Conservation (phyloP, 768 basidiomycete species). For the Trametes punicea region DNA sequence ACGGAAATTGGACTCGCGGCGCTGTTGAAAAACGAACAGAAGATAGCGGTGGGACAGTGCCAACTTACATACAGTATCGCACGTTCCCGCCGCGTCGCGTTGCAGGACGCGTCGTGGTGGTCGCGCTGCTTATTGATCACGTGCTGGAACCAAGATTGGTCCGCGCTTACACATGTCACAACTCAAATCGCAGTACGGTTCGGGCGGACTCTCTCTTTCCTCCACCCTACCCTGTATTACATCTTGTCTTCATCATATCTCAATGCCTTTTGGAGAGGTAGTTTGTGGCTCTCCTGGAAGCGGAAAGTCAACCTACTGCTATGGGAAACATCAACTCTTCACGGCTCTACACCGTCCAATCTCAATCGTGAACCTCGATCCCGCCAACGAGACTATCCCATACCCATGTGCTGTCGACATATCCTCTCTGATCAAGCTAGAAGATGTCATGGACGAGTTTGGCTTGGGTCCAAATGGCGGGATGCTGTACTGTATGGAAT, state of each 20-base stretch:
- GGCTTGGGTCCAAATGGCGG: slow-evolving; percentile 93
- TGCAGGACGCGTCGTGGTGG: background rate
- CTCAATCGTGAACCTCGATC: slow-evolving; percentile 92
- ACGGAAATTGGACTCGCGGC: background rate
- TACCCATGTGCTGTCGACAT: slow-evolving; percentile 92
- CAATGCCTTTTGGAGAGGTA: slow-evolving; percentile 89
- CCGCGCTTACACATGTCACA: background rate
- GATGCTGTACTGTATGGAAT: slow-evolving; percentile 96
- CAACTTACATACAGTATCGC: no score
- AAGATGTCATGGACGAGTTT: slow-evolving; percentile 81
- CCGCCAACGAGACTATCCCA: slow-evolving; percentile 84
- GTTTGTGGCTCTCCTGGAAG: slow-evolving; percentile 85
- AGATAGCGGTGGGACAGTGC: no score
- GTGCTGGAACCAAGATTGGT: no score
- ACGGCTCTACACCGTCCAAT: slow-evolving; percentile 83
- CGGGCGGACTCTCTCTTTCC: no score
- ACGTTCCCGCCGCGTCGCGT: background rate
- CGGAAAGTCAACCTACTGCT: slow-evolving; percentile 87
- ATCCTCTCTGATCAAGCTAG: slow-evolving; percentile 77
- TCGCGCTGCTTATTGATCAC: slow-evolving; percentile 4
- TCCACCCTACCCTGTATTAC: background rate
- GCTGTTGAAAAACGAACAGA: background rate
- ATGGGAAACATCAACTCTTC: slow-evolving; percentile 86
- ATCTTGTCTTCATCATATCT: slow-evolving; percentile 29
- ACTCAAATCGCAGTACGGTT: background rate